Evolutionary conservation across 805 yeast species (phyloP).

Genomic region (Zygosaccharomyces siamensis): DNA sequence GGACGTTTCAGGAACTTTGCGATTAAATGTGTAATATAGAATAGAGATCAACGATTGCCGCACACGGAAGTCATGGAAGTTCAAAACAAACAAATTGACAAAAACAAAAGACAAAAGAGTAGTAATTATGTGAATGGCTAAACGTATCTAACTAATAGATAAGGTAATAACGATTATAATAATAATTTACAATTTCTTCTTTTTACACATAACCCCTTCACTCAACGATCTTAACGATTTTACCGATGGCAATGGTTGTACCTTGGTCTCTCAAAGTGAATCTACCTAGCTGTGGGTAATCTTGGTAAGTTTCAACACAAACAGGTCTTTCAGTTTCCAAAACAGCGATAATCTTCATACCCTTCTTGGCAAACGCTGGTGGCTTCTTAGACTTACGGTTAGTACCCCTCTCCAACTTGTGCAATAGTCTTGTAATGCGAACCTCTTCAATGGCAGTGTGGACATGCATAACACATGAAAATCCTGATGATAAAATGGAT

Average conservation of each 20-base stretch:
- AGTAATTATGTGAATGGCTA: no score
- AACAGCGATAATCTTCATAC: constrained; percentile 95
- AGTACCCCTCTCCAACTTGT: constrained; percentile 93
- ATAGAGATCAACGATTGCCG: neutral
- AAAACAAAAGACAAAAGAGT: no score
- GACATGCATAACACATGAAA: constrained; percentile 96
- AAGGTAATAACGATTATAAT: neutral
- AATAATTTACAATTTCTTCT: constrained; percentile 1
- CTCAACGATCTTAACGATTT: constrained; percentile 81
- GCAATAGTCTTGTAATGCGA: constrained; percentile 70
- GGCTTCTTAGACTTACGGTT: constrained; percentile 94
- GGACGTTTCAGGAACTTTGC: constrained; percentile 34
- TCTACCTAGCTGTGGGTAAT: constrained; percentile 95
- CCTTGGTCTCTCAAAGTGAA: constrained; percentile 99
- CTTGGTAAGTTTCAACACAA: constrained; percentile 88
- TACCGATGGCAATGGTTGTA: constrained; percentile 96
- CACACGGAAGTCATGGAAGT: no score
- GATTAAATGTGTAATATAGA: constrained; percentile 3
- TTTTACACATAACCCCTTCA: constrained; percentile 7
- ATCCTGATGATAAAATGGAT: constrained; percentile 91
- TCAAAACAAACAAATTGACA: no score
- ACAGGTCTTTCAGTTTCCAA: constrained; percentile 82
- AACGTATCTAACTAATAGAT: neutral
- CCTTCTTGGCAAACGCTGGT: constrained; percentile 97
- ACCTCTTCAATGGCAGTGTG: constrained; percentile 99